Evolutionary conservation across 108 stramenopile genomes (phyloP).

Genomic region (Skeletonema grethae): DNA sequence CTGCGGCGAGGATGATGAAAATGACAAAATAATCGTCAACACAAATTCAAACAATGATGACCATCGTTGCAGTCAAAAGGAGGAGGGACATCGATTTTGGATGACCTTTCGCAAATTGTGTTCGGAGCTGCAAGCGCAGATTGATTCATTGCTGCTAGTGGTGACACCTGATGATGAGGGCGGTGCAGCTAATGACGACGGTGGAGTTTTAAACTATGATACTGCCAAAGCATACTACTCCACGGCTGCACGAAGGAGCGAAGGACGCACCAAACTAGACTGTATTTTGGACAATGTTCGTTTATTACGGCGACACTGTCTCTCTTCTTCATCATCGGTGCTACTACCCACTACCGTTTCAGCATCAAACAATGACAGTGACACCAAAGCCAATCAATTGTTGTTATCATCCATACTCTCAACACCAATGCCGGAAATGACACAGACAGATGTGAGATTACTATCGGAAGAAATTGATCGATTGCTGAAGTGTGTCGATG

Average conservation of each 20-base stretch:
- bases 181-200: not conserved
- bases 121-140: slow-evolving; percentile 18
- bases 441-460: slow-evolving; percentile 33
- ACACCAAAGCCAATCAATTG: slow-evolving; percentile 4
- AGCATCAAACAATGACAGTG: not conserved
- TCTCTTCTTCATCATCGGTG: slow-evolving; percentile 24
- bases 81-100: slow-evolving; percentile 26
- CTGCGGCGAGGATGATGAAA: not conserved
- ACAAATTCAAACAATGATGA: not conserved
- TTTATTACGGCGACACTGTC: slow-evolving; percentile 16
- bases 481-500: slow-evolving; percentile 36
- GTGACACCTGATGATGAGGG: not conserved
- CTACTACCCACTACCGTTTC: not conserved
- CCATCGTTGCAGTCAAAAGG: not conserved
- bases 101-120: slow-evolving; percentile 31
- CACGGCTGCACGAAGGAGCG: slow-evolving; percentile 36
- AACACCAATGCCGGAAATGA: slow-evolving; percentile 27
- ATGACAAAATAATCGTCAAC: not conserved
- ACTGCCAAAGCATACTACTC: slow-evolving; percentile 27
- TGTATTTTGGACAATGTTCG: slow-evolving; percentile 30
- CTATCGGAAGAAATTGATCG: slow-evolving; percentile 26
- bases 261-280: slow-evolving; percentile 33
- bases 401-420: slow-evolving; percentile 31
- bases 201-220: not conserved
- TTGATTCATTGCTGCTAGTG: slow-evolving; percentile 23